phyloP scores from a whole-genome alignment of 352 stramenopile genomes.

The Peronospora destructor region DNA sequence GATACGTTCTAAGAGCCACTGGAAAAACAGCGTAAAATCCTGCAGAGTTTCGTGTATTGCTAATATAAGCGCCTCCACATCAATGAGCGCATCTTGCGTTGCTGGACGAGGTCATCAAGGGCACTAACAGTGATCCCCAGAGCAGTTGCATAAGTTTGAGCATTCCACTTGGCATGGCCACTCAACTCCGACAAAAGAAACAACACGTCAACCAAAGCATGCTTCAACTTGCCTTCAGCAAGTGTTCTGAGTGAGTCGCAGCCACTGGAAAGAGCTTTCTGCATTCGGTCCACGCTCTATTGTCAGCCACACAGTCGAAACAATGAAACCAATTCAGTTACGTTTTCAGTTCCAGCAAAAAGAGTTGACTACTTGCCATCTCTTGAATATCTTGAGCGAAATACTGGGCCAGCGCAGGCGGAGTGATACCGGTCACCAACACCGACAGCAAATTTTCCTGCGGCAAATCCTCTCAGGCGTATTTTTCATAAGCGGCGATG shows the following conservation, averaged over 20 bases:
- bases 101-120: constrained; percentile 35
- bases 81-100: constrained; percentile 33
- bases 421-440: constrained; percentile 47
- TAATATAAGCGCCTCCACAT: constrained; percentile 38
- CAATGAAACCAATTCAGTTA: background rate
- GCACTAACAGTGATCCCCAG: constrained; percentile 34
- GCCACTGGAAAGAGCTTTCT: constrained; percentile 40
- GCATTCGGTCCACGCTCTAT: constrained; percentile 58
- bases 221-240: constrained; percentile 36
- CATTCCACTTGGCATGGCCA: constrained; percentile 44
- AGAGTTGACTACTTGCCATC: constrained; percentile 36
- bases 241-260: constrained; percentile 32
- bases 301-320: background rate
- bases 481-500: constrained; percentile 75
- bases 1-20: constrained; percentile 60
- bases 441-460: constrained; percentile 71
- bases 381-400: constrained; percentile 81
- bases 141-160: constrained; percentile 18
- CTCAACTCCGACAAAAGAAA: constrained; percentile 53
- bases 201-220: constrained; percentile 29
- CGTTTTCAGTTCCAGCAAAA: background rate
- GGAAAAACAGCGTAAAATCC: constrained; percentile 57
- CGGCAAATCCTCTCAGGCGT: constrained; percentile 49
- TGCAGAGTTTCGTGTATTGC: constrained; percentile 46
- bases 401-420: constrained; percentile 62